Conservation (phyloP, 148 eudicot genomes). For the Spergularia bocconei region DNA sequence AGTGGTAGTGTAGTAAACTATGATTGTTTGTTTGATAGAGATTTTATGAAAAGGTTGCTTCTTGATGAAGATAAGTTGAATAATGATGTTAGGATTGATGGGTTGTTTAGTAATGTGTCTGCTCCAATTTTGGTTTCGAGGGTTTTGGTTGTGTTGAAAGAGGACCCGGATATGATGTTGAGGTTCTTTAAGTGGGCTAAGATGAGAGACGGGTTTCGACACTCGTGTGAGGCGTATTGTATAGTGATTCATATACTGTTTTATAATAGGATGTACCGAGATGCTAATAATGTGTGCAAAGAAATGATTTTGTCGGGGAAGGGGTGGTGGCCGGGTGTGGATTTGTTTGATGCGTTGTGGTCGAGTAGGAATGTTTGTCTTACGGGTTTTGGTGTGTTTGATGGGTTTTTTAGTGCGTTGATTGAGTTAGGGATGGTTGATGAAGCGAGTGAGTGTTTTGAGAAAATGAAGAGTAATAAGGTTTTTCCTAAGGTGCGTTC, state of each 20-base stretch:
- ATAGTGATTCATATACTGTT: constrained; percentile 70
- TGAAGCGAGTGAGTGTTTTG: constrained; percentile 75
- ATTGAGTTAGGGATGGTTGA: constrained; percentile 71
- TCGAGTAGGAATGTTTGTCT: constrained; percentile 57
- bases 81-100: constrained; percentile 48
- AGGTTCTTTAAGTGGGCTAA: constrained; percentile 74
- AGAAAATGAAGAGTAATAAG: constrained; percentile 53
- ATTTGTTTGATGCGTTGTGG: constrained; percentile 68
- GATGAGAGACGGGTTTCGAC: constrained; percentile 48
- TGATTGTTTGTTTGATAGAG: constrained; percentile 41
- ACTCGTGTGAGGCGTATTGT: constrained; percentile 65
- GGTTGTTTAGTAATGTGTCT: constrained; percentile 45
- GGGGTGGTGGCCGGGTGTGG: constrained; percentile 34
- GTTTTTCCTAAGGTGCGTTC: constrained; percentile 79
- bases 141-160: constrained; percentile 53
- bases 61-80: constrained; percentile 57
- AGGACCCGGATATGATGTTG: constrained; percentile 59
- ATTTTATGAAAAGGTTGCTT: constrained; percentile 40
- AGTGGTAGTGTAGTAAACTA: constrained; percentile 22
- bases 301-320: constrained; percentile 42
- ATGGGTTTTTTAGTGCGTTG: constrained; percentile 67
- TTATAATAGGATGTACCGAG: constrained; percentile 62
- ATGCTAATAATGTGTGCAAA: constrained; percentile 49
- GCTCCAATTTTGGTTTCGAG: constrained; percentile 64
- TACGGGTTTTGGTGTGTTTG: constrained; percentile 81